Base-by-base conservation (phyloP, 2,329 filamentous ascomycete species). In the Pyricularia pennisetigena region DNA sequence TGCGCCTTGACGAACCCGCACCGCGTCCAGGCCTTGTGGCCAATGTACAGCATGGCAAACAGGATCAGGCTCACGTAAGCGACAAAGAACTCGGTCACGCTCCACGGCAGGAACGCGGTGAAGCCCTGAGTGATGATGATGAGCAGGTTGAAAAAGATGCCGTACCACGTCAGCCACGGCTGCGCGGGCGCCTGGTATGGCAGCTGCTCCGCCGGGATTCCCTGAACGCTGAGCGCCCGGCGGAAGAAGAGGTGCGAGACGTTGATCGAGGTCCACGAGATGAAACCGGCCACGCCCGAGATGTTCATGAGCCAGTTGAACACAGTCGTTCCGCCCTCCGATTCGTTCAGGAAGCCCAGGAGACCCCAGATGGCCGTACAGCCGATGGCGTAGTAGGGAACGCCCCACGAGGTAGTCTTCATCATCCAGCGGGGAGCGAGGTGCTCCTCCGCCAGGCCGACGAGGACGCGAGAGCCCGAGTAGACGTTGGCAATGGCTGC, bases 401-500 rank as follows among this genome's bases (percentile, higher is more conserved):
- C 88, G 30, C 89, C 89, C 69, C 80, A 79, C 32, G 79, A 78
- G 77, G 88, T 90, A 69, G 87, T 90, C 64, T 79, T 78, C 70
- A 82, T 83, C 74, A 92, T 81, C 72, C 89, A 78, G 10, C 75
- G 75, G 1, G 89, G 89, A 0, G 88, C 89, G 69, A 88, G 85
- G 61, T 86, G 84, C 68, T 89, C 86, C 61, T 87, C 80, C 41
- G 89, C 88, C 14, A 92, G 82, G 10, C 86, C 87, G 70, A 91
- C 82, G 49, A 92, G 81, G 59, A 90, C 88, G 28, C 90, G 87
- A 69, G 86, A 89, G 69, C 87, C 88, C 61, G 89, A 90, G 79
- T 91, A 92, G 69, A 93, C 84, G 78, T 91, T 91, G 16, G 90
- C 90, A 78, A 91, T 92, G 69, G 90, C 91, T 6, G 91, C 91